Evolutionary conservation across 2,329 filamentous ascomycete species (phyloP).

Genomic region (Pseudofabraea citricarpa): DNA sequence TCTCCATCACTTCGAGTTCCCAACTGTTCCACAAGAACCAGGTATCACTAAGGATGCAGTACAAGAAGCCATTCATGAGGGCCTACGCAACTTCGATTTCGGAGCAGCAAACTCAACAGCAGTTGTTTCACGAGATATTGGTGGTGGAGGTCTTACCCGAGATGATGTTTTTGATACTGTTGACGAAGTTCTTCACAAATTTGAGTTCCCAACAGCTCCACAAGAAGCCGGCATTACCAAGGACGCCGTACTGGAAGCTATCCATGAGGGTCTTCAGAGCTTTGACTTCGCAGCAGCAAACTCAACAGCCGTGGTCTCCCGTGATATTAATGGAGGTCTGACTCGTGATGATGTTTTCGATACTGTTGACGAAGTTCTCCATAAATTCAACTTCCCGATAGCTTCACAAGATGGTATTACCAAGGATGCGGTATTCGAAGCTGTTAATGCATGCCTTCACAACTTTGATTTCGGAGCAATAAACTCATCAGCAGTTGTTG

Average conservation of each 20-base stretch:
- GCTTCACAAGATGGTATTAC: constrained; percentile 47
- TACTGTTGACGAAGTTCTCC: constrained; percentile 68
- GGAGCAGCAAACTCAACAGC: constrained; percentile 57
- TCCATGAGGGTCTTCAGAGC: constrained; percentile 76
- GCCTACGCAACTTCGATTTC: constrained; percentile 79
- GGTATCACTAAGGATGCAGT: constrained; percentile 77
- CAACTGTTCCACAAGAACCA: constrained; percentile 64
- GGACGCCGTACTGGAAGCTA: constrained; percentile 78
- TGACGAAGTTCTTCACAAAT: constrained; percentile 57
- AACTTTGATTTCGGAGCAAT: constrained; percentile 38
- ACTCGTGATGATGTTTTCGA: constrained; percentile 50
- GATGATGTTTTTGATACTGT: constrained; percentile 60
- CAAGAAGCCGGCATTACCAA: constrained; percentile 56
- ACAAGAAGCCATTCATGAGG: constrained; percentile 76
- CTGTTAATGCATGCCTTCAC: constrained; percentile 53
- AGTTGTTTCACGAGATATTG: constrained; percentile 48
- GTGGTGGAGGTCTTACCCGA: constrained; percentile 55
- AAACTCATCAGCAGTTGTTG: constrained; percentile 31
- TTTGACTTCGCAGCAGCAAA: constrained; percentile 58
- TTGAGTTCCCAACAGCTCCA: constrained; percentile 44
- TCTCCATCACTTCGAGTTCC: constrained; percentile 73
- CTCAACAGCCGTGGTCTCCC: no score
- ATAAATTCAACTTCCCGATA: constrained; percentile 70
- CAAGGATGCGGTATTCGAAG: constrained; percentile 55
- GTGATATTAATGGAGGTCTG: no score